phyloP scores from a whole-genome alignment of 2,329 filamentous ascomycete genomes.

The Apiospora rasikravindrae region DNA sequence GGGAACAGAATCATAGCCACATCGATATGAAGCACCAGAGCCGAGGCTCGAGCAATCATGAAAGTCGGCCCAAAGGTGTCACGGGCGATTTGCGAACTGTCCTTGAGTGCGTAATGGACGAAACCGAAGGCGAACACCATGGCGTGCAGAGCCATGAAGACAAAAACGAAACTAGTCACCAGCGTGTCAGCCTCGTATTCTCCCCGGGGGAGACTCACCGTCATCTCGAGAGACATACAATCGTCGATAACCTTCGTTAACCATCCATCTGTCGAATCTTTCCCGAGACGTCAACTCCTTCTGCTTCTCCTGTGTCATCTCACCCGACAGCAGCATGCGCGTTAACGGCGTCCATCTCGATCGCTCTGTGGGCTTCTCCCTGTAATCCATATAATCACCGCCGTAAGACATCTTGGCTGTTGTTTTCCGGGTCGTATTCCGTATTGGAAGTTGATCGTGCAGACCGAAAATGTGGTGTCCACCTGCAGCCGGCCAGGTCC shows the following conservation, averaged over 20 bases:
- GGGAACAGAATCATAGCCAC: constrained; percentile 80
- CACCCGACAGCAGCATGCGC: constrained; percentile 81
- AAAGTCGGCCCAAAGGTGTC: constrained; percentile 77
- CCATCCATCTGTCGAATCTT: constrained; percentile 85
- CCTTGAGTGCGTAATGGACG: constrained; percentile 79
- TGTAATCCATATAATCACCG: constrained; percentile 34
- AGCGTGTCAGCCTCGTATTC: constrained; percentile 30
- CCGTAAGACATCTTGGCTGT: constrained; percentile 43
- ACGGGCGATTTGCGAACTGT: constrained; percentile 70
- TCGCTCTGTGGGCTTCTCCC: constrained; percentile 65
- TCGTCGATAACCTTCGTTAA: constrained; percentile 83
- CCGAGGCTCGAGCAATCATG: constrained; percentile 76
- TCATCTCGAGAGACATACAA: constrained; percentile 59
- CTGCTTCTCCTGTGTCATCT: constrained; percentile 77
- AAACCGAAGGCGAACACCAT: constrained; percentile 83
- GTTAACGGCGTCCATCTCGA: constrained; percentile 84
- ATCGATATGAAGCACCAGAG: constrained; percentile 80
- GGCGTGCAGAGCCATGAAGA: constrained; percentile 74
- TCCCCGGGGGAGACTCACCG: constrained; percentile 19
- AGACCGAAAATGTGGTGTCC: constrained; percentile 17
- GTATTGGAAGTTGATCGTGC: background rate
- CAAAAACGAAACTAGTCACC: constrained; percentile 60
- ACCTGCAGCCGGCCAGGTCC: constrained; percentile 14
- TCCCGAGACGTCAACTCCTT: constrained; percentile 71
- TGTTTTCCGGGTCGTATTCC: background rate